phyloP scores from a whole-genome alignment of 768 basidiomycete genomes.

The Lepiota brunneoincarnata region DNA sequence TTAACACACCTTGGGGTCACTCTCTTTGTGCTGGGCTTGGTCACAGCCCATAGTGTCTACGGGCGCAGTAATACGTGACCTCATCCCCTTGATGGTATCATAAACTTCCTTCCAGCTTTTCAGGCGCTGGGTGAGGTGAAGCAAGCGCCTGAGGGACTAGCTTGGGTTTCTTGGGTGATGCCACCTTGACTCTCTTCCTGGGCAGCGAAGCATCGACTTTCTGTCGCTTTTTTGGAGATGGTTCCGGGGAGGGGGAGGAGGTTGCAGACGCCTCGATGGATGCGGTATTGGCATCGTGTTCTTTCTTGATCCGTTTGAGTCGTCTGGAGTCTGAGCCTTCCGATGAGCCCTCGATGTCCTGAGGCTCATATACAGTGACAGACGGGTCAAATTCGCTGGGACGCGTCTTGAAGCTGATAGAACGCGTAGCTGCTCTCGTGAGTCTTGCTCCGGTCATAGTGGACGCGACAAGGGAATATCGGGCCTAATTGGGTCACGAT shows the following conservation, averaged over 20 bases:
- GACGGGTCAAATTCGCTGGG: background rate
- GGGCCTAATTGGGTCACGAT: too few species aligned
- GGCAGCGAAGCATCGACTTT: background rate
- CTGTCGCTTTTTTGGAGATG: conserved; percentile 20
- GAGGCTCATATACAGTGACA: conserved; percentile 4
- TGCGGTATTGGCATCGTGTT: too few species aligned
- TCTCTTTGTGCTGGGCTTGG: conserved; percentile 59
- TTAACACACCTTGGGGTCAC: conserved; percentile 57
- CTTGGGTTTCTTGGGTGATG: conserved; percentile 53
- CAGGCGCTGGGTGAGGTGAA: conserved; percentile 65
- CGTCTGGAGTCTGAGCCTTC: conserved; percentile 3
- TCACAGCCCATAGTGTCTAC: conserved; percentile 94
- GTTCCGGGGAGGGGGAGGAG: conserved; percentile 34
- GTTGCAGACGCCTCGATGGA: background rate
- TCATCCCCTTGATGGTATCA: conserved; percentile 72
- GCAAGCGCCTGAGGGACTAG: conserved; percentile 48
- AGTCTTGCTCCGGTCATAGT: background rate
- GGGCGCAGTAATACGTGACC: conserved; percentile 68
- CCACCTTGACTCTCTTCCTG: conserved; percentile 15
- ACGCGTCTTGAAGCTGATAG: conserved; percentile 7
- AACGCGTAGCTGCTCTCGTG: conserved; percentile 6
- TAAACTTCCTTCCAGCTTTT: conserved; percentile 69
- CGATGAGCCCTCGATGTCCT: background rate
- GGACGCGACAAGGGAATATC: too few species aligned
- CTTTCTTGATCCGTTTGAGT: background rate